Evolutionary conservation across 768 basidiomycete genomes (phyloP), one percentile per base, ranked within the genome.

Genomic region (Pholiota microspora): DNA sequence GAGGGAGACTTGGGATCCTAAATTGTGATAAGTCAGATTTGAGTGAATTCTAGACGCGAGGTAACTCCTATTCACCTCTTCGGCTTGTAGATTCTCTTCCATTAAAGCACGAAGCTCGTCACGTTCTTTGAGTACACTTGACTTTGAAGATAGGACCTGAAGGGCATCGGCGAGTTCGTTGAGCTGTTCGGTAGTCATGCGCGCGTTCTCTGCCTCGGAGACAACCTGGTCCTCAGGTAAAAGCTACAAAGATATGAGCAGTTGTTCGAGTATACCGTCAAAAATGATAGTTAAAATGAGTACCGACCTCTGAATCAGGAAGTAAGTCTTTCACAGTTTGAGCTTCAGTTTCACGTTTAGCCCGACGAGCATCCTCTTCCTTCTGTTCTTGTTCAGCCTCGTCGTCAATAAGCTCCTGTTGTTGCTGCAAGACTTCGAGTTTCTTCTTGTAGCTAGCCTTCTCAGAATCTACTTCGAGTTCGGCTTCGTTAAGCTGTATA

Each of bases 341-440:
- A 35, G 88, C 81, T 70, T 94, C 93, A 21, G 85, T 83, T 70
- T 90, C 92, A 62, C 86, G 85, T 67, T 85, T 86, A 42, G 86
- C 88, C 53, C 90, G 88, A 36, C 93, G 86, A n/a, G 92, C 89
- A 67, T 90, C 85, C 68, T 94, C 90, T 68, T 93, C 92, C 73
- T 94, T 89, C 71, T 95, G 88, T 59, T 99, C 97, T 71, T 99
- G 97, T 68, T 98, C 97, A 59, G 94, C 85, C 72, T 99, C 97
- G 69, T 99, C 97, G 67, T 99, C 95, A 67, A 99, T 99, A 57
- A 99, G 92, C 69, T 99, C 97, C 68, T 99, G 92, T 71, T 99
- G 97, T 64, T 99, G 92, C 63, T 97, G 93, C 67, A 99, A 75
- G 23, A 99, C 96, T 59, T 98, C 97, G 52, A 99, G 82, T 72